Base-by-base conservation (phyloP, 1,284 basidiomycete species). In the Cutaneotrichosporon cavernicola region DNA sequence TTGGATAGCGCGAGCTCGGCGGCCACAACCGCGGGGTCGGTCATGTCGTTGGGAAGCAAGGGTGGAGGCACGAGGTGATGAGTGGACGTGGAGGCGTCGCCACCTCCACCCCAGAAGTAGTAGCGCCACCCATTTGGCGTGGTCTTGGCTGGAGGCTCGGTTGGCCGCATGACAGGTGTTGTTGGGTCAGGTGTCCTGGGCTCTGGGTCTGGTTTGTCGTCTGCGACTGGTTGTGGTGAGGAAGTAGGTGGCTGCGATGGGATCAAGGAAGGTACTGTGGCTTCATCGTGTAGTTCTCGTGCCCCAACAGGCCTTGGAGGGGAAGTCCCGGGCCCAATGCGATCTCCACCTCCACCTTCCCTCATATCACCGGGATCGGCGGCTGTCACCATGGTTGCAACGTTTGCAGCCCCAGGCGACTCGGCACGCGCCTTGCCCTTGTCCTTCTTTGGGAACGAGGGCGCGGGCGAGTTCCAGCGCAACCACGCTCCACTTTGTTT, bases 401-500 rank as follows among this genome's bases (percentile, higher is more conserved):
- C 43, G 18, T 18, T n/a, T 16, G 26, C 26, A 5, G 30, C 18
- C 13, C 21, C 40, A 1, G 56, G 56, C 7, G 32, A 49, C 11
- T 52, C 51, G 30, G 66, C 72, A 36, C 60, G 66, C 18, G 60
- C 72, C 61, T 76, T 78, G n/a, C 73, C 74, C 61, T 76, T 76
- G 16, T 69, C 71, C 61, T 69, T 73, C 61, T 40, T 70, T 6
- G 76, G 75, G 46, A 77, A 78, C 4, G 73, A 65, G 7, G 74
- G 72, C 1, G 74, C 63, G 5, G 73, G 72, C 8, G 69, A 69
- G 52, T 72, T 73, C 77, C 77, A 79, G 22, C 73, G 65, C 16
- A 76, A 55, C 77, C 77, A 79, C 32, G 73, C 72, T 7, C 61
- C 70, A 0, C 73, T 75, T 7, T 60, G 21, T 65, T 79, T 79